phyloP scores from a whole-genome alignment of 257 asterid genomes.

The Penstemon newberryi region DNA sequence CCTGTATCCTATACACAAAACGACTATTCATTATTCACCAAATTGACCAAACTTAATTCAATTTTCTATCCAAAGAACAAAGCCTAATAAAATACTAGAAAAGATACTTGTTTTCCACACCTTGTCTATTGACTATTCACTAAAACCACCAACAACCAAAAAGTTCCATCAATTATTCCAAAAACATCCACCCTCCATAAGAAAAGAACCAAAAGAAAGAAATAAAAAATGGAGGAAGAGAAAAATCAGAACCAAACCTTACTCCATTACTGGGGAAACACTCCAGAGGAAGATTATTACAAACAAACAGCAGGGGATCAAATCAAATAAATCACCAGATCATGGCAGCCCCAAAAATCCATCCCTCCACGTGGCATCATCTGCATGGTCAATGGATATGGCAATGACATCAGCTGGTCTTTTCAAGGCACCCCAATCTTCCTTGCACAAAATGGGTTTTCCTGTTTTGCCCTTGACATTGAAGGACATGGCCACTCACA shows the following conservation, averaged over 20 bases:
- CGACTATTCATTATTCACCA: too few species aligned
- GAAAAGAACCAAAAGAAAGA: not conserved
- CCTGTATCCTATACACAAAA: too few species aligned
- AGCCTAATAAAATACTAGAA: slow-evolving; percentile 2
- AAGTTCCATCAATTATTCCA: not conserved
- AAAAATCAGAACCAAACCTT: slow-evolving; percentile 16
- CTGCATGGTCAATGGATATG: slow-evolving; percentile 90
- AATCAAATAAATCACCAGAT: slow-evolving; percentile 64
- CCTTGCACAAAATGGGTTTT: slow-evolving; percentile 75
- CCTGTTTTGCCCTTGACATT: slow-evolving; percentile 86
- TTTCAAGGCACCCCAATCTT: slow-evolving; percentile 78
- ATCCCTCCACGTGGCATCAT: slow-evolving; percentile 63
- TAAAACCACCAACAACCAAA: too few species aligned
- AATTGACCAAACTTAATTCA: too few species aligned
- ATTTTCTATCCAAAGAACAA: not conserved
- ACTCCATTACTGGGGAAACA: slow-evolving; percentile 74
- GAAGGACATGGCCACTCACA: slow-evolving; percentile 91
- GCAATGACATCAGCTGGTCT: slow-evolving; percentile 91
- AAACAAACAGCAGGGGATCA: slow-evolving; percentile 42
- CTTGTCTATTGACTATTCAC: not conserved
- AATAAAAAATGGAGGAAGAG: slow-evolving; percentile 42
- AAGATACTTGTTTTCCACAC: not conserved
- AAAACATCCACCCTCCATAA: too few species aligned
- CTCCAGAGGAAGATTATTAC: slow-evolving; percentile 68
- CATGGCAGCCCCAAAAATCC: slow-evolving; percentile 59